These are phyloP conservation scores for Sphaceloma murrayae DNA, from an alignment of 2,329 filamentous ascomycete species.

Conservation along the genomic window DNA sequence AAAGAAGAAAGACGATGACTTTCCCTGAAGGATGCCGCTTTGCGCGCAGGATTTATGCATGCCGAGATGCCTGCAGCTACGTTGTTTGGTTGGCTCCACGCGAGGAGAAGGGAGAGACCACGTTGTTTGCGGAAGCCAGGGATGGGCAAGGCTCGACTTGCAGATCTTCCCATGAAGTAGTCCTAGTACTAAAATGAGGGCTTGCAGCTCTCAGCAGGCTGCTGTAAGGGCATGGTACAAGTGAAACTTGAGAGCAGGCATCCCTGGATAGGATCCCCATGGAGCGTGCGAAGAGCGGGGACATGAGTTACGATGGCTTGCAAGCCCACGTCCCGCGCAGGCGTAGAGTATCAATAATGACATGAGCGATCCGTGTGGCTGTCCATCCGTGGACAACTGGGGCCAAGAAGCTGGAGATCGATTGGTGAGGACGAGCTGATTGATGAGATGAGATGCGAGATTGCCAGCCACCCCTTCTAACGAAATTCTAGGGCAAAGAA, in stretches of 20 bases:
- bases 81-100: slow-evolving; percentile 11
- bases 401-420: slow-evolving; percentile 10
- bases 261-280: slow-evolving; percentile 9
- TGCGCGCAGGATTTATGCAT: background rate
- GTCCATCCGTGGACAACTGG: too few relatives aligned
- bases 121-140: slow-evolving; percentile 7
- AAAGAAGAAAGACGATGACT: too few relatives aligned
- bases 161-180: slow-evolving; percentile 6
- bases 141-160: slow-evolving; percentile 11
- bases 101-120: slow-evolving; percentile 6
- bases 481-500: slow-evolving; percentile 11
- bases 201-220: slow-evolving; percentile 6
- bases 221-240: too few relatives aligned
- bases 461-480: slow-evolving; percentile 6
- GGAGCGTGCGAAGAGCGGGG: too few relatives aligned
- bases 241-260: slow-evolving; percentile 15
- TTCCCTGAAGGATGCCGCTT: background rate
- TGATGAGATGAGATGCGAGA: too few relatives aligned
- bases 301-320: too few relatives aligned
- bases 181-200: too few relatives aligned
- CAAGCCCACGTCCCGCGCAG: too few relatives aligned
- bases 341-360: slow-evolving; percentile 7
- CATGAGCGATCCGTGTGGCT: slow-evolving; percentile 4
- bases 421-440: slow-evolving; percentile 12
- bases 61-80: slow-evolving; percentile 11